These are phyloP conservation scores for Sphagnum tenellum DNA, from an alignment of 225 moss, liverwort and hornwort genomes.

Conservation along the genomic window DNA sequence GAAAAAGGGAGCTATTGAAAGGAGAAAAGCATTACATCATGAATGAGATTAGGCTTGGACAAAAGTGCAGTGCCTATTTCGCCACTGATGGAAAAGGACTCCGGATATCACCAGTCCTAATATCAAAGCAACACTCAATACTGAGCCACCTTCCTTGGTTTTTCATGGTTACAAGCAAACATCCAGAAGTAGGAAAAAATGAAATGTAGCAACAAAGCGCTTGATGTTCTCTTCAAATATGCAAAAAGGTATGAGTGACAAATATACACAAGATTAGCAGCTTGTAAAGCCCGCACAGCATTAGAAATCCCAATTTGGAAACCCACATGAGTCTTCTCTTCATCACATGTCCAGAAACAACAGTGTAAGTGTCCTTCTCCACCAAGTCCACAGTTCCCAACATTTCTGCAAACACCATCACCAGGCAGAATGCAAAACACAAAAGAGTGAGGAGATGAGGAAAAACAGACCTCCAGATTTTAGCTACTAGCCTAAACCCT, in stretches of 20 bases:
- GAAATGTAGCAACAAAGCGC: neutral
- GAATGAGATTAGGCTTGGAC: constrained; percentile 68
- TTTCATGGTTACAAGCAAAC: no score
- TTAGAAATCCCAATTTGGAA: constrained; percentile 83
- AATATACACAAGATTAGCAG: constrained; percentile 43
- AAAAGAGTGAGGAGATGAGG: no score
- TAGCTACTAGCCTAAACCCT: no score
- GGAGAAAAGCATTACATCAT: constrained; percentile 27
- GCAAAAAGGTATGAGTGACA: no score
- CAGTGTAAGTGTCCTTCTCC: constrained; percentile 48
- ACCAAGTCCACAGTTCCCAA: constrained; percentile 81
- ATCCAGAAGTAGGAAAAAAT: neutral
- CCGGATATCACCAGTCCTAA: constrained; percentile 63
- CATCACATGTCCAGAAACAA: constrained; percentile 67
- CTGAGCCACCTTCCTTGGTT: no score
- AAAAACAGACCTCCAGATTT: no score
- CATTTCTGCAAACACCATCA: constrained; percentile 14
- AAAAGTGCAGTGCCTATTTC: constrained; percentile 88
- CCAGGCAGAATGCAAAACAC: no score
- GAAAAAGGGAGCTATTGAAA: neutral
- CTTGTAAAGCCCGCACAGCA: constrained; percentile 59
- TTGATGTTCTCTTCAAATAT: neutral
- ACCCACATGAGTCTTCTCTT: constrained; percentile 61
- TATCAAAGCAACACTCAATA: no score
- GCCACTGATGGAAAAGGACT: constrained; percentile 70